These are phyloP conservation scores for Neostapfia colusana DNA, from an alignment of 176 grass and related monocot genomes.

Conservation along the genomic window DNA sequence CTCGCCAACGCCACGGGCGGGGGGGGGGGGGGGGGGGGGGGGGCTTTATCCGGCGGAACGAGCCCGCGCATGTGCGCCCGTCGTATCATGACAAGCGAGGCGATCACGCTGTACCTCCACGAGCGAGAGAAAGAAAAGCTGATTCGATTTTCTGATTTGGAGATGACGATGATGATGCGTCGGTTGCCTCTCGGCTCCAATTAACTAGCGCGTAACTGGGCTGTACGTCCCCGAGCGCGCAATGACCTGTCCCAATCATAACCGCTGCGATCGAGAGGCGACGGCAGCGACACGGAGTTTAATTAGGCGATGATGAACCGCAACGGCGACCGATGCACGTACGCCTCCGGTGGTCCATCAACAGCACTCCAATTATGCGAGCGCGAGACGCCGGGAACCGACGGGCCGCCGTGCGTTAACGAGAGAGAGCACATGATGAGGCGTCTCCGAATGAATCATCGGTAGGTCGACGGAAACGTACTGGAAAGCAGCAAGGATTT, in stretches of 20 bases:
- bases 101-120: background rate
- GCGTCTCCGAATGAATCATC: background rate
- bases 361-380: constrained; percentile 2
- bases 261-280: constrained; percentile 28
- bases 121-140: background rate
- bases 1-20: background rate
- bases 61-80: constrained; percentile 37
- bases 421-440: background rate
- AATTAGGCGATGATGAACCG: background rate
- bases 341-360: background rate
- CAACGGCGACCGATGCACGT: background rate
- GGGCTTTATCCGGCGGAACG: background rate
- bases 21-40: background rate
- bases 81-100: constrained; percentile 36
- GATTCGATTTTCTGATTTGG: background rate
- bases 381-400: background rate
- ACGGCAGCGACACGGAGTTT: background rate
- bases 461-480: constrained; percentile 20
- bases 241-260: constrained; percentile 34
- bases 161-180: constrained; percentile 4
- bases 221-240: background rate
- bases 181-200: constrained; percentile 9
- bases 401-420: constrained; percentile 17
- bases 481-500: background rate
- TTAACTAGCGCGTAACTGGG: background rate